These are phyloP conservation scores for Penicillium paxilli DNA, from an alignment of 495 filamentous ascomycete genomes.

Conservation along the genomic window DNA sequence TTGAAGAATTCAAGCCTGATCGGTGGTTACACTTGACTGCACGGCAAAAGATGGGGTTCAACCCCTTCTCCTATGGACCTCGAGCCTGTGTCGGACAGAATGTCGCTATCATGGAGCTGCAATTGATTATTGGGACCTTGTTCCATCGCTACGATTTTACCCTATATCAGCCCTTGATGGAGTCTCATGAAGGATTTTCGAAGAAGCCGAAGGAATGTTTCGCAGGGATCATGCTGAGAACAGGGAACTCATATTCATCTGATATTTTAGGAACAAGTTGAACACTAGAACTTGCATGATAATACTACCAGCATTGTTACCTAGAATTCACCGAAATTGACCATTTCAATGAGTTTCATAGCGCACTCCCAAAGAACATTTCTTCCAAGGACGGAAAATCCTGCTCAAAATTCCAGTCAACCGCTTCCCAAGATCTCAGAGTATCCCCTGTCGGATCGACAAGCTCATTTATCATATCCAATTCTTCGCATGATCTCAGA, in stretches of 20 bases:
- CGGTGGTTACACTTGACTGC: conserved; percentile 61
- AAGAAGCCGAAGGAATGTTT: conserved; percentile 71
- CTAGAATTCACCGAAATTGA: too few species aligned
- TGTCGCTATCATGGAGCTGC: conserved; percentile 83
- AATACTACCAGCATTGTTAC: too few species aligned
- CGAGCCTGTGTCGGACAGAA: conserved; percentile 74
- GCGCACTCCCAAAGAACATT: conserved; percentile 15
- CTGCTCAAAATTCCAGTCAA: conserved; percentile 8
- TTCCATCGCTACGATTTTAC: conserved; percentile 67
- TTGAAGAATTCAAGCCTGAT: conserved; percentile 73
- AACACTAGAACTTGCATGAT: too few species aligned
- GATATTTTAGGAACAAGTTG: too few species aligned
- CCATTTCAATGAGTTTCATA: too few species aligned
- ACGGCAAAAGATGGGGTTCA: conserved; percentile 66
- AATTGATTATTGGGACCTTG: conserved; percentile 69
- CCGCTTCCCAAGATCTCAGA: conserved; percentile 5
- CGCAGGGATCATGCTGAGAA: conserved; percentile 59
- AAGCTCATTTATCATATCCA: neutral
- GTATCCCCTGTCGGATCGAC: neutral
- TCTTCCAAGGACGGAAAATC: conserved; percentile 23
- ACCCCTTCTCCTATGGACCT: conserved; percentile 75
- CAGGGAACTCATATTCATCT: neutral
- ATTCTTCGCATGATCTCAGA: neutral
- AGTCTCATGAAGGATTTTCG: conserved; percentile 77
- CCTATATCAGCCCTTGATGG: conserved; percentile 57